Evolutionary conservation across 1,284 basidiomycete genomes (phyloP).

Genomic region (Puccinia polysora): DNA sequence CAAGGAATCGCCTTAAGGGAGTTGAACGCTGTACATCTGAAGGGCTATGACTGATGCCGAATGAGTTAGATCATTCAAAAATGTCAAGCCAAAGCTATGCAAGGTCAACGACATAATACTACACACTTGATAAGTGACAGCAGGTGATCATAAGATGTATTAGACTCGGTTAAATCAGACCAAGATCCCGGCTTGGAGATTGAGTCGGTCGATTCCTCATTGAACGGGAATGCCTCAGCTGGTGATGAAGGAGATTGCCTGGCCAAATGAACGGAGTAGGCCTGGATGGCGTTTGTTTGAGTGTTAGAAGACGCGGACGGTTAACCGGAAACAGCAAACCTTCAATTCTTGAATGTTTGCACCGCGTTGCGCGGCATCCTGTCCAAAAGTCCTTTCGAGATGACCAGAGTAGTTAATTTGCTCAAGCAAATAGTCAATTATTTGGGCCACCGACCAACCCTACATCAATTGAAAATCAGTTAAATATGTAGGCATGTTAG

Average conservation of each 20-base stretch:
- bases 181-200: no score
- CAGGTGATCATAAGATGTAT: no score
- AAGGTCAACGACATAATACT: no score
- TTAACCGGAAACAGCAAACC: slow-evolving; percentile 21
- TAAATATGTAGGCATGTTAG: neutral
- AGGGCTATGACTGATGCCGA: neutral
- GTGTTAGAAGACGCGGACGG: no score
- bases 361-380: slow-evolving; percentile 71
- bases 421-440: slow-evolving; percentile 64
- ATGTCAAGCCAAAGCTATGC: slow-evolving; percentile 28
- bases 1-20: slow-evolving; percentile 72
- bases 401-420: slow-evolving; percentile 66
- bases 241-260: slow-evolving; percentile 12
- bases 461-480: slow-evolving; percentile 49
- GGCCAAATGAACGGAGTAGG: slow-evolving; percentile 15
- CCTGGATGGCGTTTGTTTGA: no score
- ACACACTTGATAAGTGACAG: no score
- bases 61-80: slow-evolving; percentile 52
- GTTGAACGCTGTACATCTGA: slow-evolving; percentile 54
- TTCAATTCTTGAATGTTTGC: slow-evolving; percentile 80
- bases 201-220: no score
- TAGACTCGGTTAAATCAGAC: no score
- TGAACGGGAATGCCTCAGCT: no score
- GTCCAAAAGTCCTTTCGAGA: slow-evolving; percentile 63
- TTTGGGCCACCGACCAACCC: slow-evolving; percentile 63